Conservation (phyloP, 208 protist species). For the Angomonas deanei region DNA sequence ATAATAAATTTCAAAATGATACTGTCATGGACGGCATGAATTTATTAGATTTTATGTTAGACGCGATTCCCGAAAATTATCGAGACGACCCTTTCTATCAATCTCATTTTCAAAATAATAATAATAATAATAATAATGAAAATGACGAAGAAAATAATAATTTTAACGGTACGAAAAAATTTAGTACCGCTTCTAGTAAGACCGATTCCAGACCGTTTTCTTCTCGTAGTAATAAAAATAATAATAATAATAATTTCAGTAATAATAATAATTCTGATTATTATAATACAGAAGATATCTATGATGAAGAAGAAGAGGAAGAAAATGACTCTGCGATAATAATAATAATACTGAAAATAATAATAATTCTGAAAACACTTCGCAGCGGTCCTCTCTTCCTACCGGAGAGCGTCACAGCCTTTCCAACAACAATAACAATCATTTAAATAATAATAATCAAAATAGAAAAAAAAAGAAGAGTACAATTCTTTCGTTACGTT, state of each 20-base stretch:
- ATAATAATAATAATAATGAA: background rate
- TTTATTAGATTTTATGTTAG: slow-evolving; percentile 74
- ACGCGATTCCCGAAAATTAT: slow-evolving; percentile 10
- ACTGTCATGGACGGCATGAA: slow-evolving; percentile 23
- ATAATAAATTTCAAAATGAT: background rate
- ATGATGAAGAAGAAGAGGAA: background rate
- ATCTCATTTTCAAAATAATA: background rate
- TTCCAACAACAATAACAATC: background rate
- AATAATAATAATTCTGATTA: background rate
- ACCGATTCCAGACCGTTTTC: background rate
- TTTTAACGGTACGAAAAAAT: background rate
- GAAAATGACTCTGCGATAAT: background rate
- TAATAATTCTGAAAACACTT: background rate
- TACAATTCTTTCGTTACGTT: slow-evolving; percentile 24
- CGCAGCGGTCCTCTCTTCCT: background rate
- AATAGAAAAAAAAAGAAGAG: background rate
- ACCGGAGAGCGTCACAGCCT: background rate
- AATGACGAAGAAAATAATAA: background rate
- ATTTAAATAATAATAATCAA: background rate
- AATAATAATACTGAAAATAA: background rate
- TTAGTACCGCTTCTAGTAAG: background rate
- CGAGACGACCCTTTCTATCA: background rate
- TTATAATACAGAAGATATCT: background rate
- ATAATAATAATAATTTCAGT: background rate
- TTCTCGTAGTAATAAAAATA: background rate